Evolutionary conservation across 2,329 filamentous ascomycete species (phyloP), one percentile per base, ranked within the genome.

Genomic region (Basipetospora chlamydospora): DNA sequence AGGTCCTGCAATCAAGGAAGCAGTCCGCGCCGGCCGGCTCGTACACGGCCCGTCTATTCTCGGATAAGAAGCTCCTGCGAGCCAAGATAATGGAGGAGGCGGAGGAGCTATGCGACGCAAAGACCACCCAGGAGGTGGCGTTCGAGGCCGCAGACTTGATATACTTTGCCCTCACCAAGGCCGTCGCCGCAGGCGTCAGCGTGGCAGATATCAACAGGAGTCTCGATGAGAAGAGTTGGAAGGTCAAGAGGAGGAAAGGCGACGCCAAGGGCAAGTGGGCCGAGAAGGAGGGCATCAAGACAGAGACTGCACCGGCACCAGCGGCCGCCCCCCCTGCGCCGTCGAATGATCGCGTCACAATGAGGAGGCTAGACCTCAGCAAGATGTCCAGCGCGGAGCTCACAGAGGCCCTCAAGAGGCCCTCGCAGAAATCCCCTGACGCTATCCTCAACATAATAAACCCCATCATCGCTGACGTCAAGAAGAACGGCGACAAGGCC

Each of bases 61-160:
- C 80, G 13, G 90, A 98, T 44, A 74, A 84, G 47, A 87, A 92
- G 55, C 70, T 98, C 38, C 61, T 95, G 37, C 72, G 83, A 29
- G 90, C 90, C 3, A 98, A 98, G 67, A 95, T 98, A 39, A 92
- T 96, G 77, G 90, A 98, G 58, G 90, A 98, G 57, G 90, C 90
- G 0, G 83, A 92, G 51, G 90, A 98, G 61, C 69, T 98, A 28
- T 95, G 88, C 51, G 77, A 90, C 44, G 88, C 90, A 12, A 77
- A 76, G 45, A 78, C 76, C 0, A 80, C 82, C 42, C 70, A 87
- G 43, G 82, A 96, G 11, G 73, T 94, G 43, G 85, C 90, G 2
- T 93, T 93, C 44, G 90, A 98, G 58, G 86, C 90, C 7, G 90
- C 90, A 0, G 90, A 98, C 52, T 63, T 98, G 39, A 77, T 98